Evolutionary conservation across 2,329 filamentous ascomycete genomes (phyloP), one percentile per base, ranked within the genome.

Genomic region (Phaeosphaeriaceae sp.): DNA sequence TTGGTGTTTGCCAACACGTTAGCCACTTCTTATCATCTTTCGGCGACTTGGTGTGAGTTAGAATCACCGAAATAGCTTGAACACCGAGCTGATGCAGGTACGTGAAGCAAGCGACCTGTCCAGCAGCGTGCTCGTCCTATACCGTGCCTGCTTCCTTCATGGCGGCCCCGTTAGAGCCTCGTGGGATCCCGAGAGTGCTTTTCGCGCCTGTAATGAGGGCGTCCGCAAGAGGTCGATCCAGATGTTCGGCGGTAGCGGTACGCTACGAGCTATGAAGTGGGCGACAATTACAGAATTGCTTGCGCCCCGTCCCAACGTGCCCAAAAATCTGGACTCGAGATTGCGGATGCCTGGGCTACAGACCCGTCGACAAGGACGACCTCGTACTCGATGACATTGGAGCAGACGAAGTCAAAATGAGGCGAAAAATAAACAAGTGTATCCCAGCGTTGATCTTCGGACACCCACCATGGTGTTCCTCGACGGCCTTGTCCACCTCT

Each of bases 41-140:
- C 1, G 67, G 58, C 0, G 56, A 20, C 21, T 66, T 63, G 22
- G 72, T 78, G 60, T 88, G 79, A 45, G 85, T 66, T 1, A 83
- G 56, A 17, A 79, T 77, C 1, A 79, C 71, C 7, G 78, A 58
- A 0, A 81, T 80, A 22, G 82, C 79, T 65, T 86, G 17, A 79
- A 81, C 1, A 17, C 82, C 85, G 0, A 85, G 85, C 67, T 85
- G 86, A 62, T 89, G 86, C 2, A 81, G 75, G 70, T 88, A 86
- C 67, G 87, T 78, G 59, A 83, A 80, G 19, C 84, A 85, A 56
- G 86, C 86, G 63, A 86, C 79, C 27, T 81, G 80, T 3, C 83
- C 72, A 3, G 83, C 82, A 1, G 72, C 72, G 21, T 84, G 70
- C 2, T 86, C 53, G 7, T 73, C 66, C 4, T 76, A 62, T 27